A percentile compares a stretch with the other conserved stretches of the same genome.
Evolutionary conservation across 352 stramenopile species (phyloP).

Genomic region (Globisporangium radiosum): DNA sequence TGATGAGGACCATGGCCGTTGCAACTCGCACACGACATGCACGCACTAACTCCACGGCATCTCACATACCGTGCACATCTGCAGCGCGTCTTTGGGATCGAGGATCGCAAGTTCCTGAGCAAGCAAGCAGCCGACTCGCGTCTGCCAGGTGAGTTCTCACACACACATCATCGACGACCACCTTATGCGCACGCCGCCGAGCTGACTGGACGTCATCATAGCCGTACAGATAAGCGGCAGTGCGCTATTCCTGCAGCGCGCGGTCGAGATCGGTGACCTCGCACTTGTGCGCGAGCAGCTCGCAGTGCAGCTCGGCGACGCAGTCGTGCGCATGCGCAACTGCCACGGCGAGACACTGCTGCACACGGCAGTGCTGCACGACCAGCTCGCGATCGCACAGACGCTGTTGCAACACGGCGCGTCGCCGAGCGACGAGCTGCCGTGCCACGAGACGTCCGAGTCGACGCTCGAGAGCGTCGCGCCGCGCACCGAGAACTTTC

Average conservation of each 20-base stretch:
- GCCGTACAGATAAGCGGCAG: slow-evolving; percentile 27
- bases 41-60: neutral
- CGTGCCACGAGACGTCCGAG: slow-evolving; percentile 15
- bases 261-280: slow-evolving; percentile 46
- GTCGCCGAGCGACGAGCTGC: slow-evolving; percentile 29
- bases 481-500: slow-evolving; percentile 46
- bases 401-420: slow-evolving; percentile 43
- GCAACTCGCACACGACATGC: neutral
- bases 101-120: slow-evolving; percentile 42
- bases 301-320: neutral
- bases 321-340: slow-evolving; percentile 18
- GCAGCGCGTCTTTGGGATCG: slow-evolving; percentile 39
- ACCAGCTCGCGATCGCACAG: slow-evolving; percentile 39
- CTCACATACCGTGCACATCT: neutral
- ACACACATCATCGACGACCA: slow-evolving; percentile 1
- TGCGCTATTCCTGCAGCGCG: slow-evolving; percentile 39
- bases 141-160: slow-evolving; percentile 16
- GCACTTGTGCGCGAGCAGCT: slow-evolving; percentile 20
- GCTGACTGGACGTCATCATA: neutral
- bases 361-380: slow-evolving; percentile 58
- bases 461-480: slow-evolving; percentile 43
- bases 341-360: slow-evolving; percentile 58
- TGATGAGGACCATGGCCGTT: neutral
- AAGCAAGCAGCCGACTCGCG: slow-evolving; percentile 20
- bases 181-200: neutral